Evolutionary conservation across 306 rosid genomes (phyloP).

Genomic region (Glycyrrhiza uralensis): DNA sequence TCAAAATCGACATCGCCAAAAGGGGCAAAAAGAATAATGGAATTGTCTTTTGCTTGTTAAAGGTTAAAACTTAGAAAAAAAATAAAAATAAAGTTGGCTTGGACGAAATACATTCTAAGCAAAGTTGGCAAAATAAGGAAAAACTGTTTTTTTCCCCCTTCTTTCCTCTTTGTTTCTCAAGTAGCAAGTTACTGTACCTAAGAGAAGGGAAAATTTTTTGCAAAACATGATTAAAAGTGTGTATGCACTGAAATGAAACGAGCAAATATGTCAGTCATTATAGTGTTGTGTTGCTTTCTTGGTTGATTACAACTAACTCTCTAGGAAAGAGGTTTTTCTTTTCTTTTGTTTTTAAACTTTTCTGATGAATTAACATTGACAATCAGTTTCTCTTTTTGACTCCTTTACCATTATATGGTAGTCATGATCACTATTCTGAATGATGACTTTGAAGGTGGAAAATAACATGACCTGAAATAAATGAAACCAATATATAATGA

Average conservation of each 20-base stretch:
- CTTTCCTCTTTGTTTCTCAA: constrained; percentile 25
- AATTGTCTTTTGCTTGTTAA: constrained; percentile 23
- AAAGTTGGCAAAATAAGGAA: constrained; percentile 21
- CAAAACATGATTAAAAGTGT: constrained; percentile 27
- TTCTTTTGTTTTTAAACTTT: background rate
- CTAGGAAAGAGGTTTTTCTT: constrained; percentile 18
- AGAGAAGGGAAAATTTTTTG: constrained; percentile 6
- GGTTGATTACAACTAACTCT: constrained; percentile 20
- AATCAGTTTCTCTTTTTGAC: constrained; percentile 15
- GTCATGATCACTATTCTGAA: constrained; percentile 23
- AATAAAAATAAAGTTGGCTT: background rate
- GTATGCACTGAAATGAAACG: constrained; percentile 31
- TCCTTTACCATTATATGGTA: constrained; percentile 9
- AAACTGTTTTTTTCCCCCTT: background rate
- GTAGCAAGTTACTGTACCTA: background rate
- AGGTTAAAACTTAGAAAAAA: constrained; percentile 19
- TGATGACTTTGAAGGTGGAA: constrained; percentile 25
- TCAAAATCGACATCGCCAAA: background rate
- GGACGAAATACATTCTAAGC: background rate
- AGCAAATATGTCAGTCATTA: constrained; percentile 22
- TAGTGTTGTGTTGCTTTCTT: constrained; percentile 30
- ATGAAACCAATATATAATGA: too few relatives aligned
- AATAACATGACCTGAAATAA: constrained; percentile 1
- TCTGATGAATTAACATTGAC: background rate
- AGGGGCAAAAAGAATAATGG: background rate